Conservation (phyloP, 352 stramenopile species). For the Pilasporangium apinafurcum region DNA sequence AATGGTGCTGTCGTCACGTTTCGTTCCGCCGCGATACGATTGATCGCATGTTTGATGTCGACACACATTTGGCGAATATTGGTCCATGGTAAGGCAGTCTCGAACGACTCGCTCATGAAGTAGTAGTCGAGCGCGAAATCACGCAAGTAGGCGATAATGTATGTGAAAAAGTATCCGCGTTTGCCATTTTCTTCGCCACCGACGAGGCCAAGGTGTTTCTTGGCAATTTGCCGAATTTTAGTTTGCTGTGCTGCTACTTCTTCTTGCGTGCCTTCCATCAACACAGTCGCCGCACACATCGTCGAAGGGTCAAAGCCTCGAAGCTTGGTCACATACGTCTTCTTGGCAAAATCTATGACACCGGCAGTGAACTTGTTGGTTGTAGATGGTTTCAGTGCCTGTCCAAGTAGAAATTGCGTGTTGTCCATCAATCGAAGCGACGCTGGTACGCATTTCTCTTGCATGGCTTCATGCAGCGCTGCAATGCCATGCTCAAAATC, state of each 20-base stretch:
- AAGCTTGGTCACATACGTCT: slow-evolving; percentile 78
- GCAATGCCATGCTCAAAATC: slow-evolving; percentile 73
- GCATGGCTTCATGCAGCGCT: slow-evolving; percentile 76
- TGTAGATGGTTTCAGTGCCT: slow-evolving; percentile 79
- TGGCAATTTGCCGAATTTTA: slow-evolving; percentile 59
- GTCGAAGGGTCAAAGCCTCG: slow-evolving; percentile 61
- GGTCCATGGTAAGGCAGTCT: slow-evolving; percentile 80
- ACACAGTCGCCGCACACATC: slow-evolving; percentile 84
- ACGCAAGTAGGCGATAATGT: slow-evolving; percentile 92
- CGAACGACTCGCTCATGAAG: slow-evolving; percentile 90
- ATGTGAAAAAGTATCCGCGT: slow-evolving; percentile 92
- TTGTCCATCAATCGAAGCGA: slow-evolving; percentile 93
- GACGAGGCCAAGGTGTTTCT: slow-evolving; percentile 72
- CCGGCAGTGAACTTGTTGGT: slow-evolving; percentile 33
- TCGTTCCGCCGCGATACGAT: slow-evolving; percentile 18
- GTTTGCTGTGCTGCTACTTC: slow-evolving; percentile 43
- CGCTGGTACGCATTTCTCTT: slow-evolving; percentile 62
- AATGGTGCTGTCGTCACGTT: slow-evolving; percentile 78
- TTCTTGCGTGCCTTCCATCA: slow-evolving; percentile 74
- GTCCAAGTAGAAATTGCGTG: slow-evolving; percentile 91
- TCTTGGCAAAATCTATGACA: slow-evolving; percentile 76
- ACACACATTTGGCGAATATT: slow-evolving; percentile 47
- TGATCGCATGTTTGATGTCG: slow-evolving; percentile 54
- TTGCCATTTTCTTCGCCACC: slow-evolving; percentile 83
- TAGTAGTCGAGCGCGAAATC: slow-evolving; percentile 92